phyloP scores from a whole-genome alignment of 2,329 filamentous ascomycete species.

The Aspergillus awamori region DNA sequence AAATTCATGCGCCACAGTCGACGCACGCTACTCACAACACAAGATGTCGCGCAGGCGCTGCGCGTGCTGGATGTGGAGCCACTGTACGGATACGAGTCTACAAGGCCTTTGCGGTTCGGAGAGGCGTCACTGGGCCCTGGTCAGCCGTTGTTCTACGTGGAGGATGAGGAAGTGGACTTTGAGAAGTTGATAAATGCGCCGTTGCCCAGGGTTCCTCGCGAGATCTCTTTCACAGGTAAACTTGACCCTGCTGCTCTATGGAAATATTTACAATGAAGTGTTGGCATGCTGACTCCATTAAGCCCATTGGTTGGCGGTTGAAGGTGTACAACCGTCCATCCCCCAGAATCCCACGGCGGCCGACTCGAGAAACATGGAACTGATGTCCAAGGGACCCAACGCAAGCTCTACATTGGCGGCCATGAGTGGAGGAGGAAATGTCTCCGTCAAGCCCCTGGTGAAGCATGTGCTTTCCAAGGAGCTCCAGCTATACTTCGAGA shows the following conservation, averaged over 20 bases:
- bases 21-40: conserved; percentile 82
- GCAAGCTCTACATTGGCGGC: conserved; percentile 84
- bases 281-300: conserved; percentile 10
- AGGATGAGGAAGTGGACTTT: conserved; percentile 98
- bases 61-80: conserved; percentile 89
- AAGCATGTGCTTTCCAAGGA: conserved; percentile 97
- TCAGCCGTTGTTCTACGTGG: conserved; percentile 94
- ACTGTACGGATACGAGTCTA: conserved; percentile 93
- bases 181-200: conserved; percentile 98
- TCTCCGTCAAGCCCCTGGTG: conserved; percentile 83
- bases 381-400: conserved; percentile 85
- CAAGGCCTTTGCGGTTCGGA: conserved; percentile 83
- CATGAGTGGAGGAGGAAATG: conserved; percentile 78
- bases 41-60: conserved; percentile 85
- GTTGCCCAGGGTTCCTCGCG: conserved; percentile 88
- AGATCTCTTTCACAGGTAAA: conserved; percentile 86
- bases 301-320: conserved; percentile 97
- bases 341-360: conserved; percentile 90
- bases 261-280: not conserved
- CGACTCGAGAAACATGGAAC: conserved; percentile 80
- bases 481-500: conserved; percentile 94
- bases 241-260: not conserved
- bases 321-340: conserved; percentile 95
- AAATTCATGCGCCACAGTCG: conserved; percentile 94
- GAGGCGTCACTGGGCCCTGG: conserved; percentile 92